Percentiles rank a stretch among this genome's conserved stretches.
phyloP scores from a whole-genome alignment of 768 basidiomycete genomes.

The Paxillus ammoniavirescens region DNA sequence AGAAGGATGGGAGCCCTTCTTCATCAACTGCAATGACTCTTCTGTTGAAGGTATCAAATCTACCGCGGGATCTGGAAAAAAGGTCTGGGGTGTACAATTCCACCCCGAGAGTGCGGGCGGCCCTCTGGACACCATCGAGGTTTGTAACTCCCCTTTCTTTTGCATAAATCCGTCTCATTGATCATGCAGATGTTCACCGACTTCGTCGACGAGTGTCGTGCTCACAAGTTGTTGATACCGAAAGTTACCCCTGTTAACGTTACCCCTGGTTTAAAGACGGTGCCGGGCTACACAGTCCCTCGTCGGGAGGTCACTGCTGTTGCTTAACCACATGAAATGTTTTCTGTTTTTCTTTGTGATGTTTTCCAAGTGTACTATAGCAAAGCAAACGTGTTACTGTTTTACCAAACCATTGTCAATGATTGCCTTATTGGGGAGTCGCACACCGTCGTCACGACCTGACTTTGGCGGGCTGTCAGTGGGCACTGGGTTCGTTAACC shows the following conservation, averaged over 20 bases:
- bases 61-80: slow-evolving; percentile 82
- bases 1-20: slow-evolving; percentile 96
- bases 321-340: slow-evolving; percentile 18
- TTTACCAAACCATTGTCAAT: neutral
- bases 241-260: slow-evolving; percentile 16
- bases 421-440: slow-evolving; percentile 14
- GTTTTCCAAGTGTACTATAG: slow-evolving; percentile 16
- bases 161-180: neutral
- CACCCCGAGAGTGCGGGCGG: slow-evolving; percentile 98
- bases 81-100: slow-evolving; percentile 98
- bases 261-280: slow-evolving; percentile 17
- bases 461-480: neutral
- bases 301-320: slow-evolving; percentile 26
- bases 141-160: slow-evolving; percentile 30
- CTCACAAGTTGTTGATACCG: slow-evolving; percentile 42
- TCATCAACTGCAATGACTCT: slow-evolving; percentile 99
- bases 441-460: neutral
- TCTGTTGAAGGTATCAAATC: slow-evolving; percentile 99
- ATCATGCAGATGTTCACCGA: slow-evolving; percentile 84
- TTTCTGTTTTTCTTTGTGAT: neutral
- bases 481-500: neutral
- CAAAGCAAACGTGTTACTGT: neutral
- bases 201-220: slow-evolving; percentile 80
- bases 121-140: slow-evolving; percentile 98
- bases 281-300: slow-evolving; percentile 16